A percentile compares a stretch with the other conserved stretches of the same genome.
phyloP scores from a whole-genome alignment of 768 basidiomycete species.

The Suillus plorans region DNA sequence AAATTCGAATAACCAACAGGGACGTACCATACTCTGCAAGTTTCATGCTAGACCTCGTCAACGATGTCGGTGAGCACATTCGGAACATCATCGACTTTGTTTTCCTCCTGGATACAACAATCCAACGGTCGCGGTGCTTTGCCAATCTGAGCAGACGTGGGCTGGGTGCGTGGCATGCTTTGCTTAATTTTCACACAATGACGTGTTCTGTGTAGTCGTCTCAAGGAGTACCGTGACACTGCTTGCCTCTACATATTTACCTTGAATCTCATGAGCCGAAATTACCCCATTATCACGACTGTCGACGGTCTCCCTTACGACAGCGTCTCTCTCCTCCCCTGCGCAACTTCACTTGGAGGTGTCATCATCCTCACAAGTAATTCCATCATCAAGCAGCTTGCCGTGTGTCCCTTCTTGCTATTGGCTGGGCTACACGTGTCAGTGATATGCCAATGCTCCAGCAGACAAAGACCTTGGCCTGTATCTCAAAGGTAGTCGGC shows the following conservation, averaged over 20 bases:
- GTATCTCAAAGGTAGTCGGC: conserved; percentile 69
- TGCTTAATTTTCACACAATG: neutral
- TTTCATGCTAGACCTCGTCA: conserved; percentile 81
- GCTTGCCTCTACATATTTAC: too few species aligned
- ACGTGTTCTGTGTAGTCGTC: conserved; percentile 47
- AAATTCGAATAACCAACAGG: conserved; percentile 33
- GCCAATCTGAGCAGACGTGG: conserved; percentile 87
- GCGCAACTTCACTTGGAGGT: too few species aligned
- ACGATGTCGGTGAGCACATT: conserved; percentile 72
- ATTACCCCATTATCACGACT: too few species aligned
- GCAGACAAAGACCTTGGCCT: conserved; percentile 45
- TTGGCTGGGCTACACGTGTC: conserved; percentile 80
- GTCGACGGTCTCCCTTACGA: conserved; percentile 58
- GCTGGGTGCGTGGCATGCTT: conserved; percentile 59
- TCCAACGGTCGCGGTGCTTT: conserved; percentile 89
- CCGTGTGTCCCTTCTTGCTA: conserved; percentile 70
- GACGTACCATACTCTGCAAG: conserved; percentile 94
- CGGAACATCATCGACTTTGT: conserved; percentile 85
- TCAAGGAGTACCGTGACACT: conserved; percentile 39
- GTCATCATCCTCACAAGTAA: conserved; percentile 46
- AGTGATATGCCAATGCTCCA: conserved; percentile 60
- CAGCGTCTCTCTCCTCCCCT: conserved; percentile 17
- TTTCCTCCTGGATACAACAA: conserved; percentile 93
- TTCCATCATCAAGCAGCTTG: conserved; percentile 81
- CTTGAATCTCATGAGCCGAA: too few species aligned